Base-by-base conservation (phyloP, 1,139 yeast genomes). In the Yamadazyma dendronema region DNA sequence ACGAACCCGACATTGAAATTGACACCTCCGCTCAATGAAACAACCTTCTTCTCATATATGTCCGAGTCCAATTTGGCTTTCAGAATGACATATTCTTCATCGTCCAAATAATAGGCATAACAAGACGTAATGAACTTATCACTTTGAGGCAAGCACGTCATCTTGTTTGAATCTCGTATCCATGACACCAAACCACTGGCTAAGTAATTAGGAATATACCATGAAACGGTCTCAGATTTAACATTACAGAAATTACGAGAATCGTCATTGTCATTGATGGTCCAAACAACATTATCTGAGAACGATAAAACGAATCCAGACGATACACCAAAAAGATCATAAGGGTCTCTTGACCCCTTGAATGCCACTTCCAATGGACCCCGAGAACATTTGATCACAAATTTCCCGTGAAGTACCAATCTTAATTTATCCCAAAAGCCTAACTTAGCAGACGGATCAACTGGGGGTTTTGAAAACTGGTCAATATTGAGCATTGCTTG, bases 401-500 rank as follows among this genome's bases (percentile, higher is more conserved):
- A 70, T 28, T 53, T 63, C 1, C 80, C 80, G 50, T 77, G 83
- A 47, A 77, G 52, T 4, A 75, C 54, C 19, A 70, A 57, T 29
- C 76, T 61, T 37, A 77, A 42, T 48, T 77, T 77, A 51, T 78
- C 84, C 84, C 84, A 78, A 43, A 77, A 73, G 13, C 83, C 83
- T 11, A 78, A 48, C 46, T 73, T 74, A 7, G 63, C 54, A 3
- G 80, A 74, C 2, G 74, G 73, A 49, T 78, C 98, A 75, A 87
- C 63, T 59, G 85, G 85, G 1, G 86, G 85, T 50, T 83, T 92
- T 1, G 95, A 81, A 55, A 90, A 86, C 37, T 84, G 83, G 51
- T 89, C 96, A 49, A 90, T 74, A 41, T 81, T 84, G 38, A 80
- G 66, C 83, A 86, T 85, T 2, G 82, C 72, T 47, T 88, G 92